Evolutionary conservation across 257 asterid species (phyloP).

Genomic region (Rhazya stricta): DNA sequence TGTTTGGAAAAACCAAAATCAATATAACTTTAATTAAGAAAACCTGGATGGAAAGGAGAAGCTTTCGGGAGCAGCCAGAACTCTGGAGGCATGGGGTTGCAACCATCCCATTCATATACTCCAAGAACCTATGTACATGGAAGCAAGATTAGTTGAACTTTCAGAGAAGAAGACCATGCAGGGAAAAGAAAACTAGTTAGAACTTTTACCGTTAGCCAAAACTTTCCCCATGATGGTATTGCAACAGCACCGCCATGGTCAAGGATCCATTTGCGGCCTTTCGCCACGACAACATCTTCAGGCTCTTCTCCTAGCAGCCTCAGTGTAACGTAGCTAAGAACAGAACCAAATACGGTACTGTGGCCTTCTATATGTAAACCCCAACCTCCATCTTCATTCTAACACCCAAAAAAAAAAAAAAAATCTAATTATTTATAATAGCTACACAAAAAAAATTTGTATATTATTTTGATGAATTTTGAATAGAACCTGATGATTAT

Average conservation of each 20-base stretch:
- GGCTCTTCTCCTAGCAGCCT: conserved; percentile 42
- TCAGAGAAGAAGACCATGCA: background rate
- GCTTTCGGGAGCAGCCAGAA: conserved; percentile 43
- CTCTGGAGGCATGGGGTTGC: conserved; percentile 61
- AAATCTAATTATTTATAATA: background rate
- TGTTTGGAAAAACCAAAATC: background rate
- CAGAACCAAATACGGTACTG: conserved; percentile 37
- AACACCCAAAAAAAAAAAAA: background rate
- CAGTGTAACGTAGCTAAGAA: conserved; percentile 29
- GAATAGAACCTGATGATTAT: conserved; percentile 38
- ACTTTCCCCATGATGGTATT: conserved; percentile 52
- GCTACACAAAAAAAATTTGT: no score
- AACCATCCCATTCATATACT: conserved; percentile 46
- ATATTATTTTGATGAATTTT: no score
- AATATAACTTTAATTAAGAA: background rate
- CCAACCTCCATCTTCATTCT: conserved; percentile 66
- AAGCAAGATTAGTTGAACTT: background rate
- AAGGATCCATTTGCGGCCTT: conserved; percentile 45
- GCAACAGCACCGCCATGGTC: conserved; percentile 48
- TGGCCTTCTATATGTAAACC: conserved; percentile 43
- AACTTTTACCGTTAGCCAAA: conserved; percentile 41
- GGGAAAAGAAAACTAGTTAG: background rate
- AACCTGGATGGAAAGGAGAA: conserved; percentile 50
- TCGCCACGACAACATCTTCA: conserved; percentile 24
- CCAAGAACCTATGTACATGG: conserved; percentile 36